phyloP scores from a whole-genome alignment of 2,329 filamentous ascomycete genomes.

The Sclerotinia nivalis region DNA sequence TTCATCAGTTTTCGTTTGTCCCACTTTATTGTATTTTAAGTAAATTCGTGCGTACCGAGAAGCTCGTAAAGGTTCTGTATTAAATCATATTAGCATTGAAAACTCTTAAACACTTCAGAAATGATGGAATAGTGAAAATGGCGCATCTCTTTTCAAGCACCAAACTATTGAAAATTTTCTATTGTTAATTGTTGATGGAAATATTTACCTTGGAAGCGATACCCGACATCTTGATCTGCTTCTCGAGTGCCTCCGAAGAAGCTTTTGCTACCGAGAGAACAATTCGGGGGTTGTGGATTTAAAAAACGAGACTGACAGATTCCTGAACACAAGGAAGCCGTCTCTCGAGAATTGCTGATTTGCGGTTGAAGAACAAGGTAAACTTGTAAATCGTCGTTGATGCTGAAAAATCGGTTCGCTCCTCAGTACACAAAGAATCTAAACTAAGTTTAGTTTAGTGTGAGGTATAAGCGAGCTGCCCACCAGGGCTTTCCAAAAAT shows the following conservation, averaged over 20 bases:
- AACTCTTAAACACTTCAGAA: conserved; percentile 26
- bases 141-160: conserved; percentile 28
- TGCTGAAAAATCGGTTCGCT: conserved; percentile 20
- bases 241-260: conserved; percentile 44
- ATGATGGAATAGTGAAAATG: conserved; percentile 15
- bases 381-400: conserved; percentile 24
- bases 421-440: conserved; percentile 25
- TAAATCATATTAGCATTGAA: conserved; percentile 43
- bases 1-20: conserved; percentile 37
- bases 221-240: conserved; percentile 44
- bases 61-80: conserved; percentile 93
- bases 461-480: conserved; percentile 19
- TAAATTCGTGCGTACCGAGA: conserved; percentile 70
- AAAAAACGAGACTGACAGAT: conserved; percentile 42
- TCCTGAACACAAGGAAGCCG: conserved; percentile 43
- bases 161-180: conserved; percentile 16
- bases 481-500: conserved; percentile 12
- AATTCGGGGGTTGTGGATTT: conserved; percentile 38
- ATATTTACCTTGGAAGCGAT: conserved; percentile 44
- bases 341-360: conserved; percentile 41
- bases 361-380: conserved; percentile 25
- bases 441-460: conserved; percentile 20
- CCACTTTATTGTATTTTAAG: conserved; percentile 28
- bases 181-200: conserved; percentile 1
- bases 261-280: conserved; percentile 43